Conservation (phyloP, 306 rosid genomes). For the Cucurbita moschata region DNA sequence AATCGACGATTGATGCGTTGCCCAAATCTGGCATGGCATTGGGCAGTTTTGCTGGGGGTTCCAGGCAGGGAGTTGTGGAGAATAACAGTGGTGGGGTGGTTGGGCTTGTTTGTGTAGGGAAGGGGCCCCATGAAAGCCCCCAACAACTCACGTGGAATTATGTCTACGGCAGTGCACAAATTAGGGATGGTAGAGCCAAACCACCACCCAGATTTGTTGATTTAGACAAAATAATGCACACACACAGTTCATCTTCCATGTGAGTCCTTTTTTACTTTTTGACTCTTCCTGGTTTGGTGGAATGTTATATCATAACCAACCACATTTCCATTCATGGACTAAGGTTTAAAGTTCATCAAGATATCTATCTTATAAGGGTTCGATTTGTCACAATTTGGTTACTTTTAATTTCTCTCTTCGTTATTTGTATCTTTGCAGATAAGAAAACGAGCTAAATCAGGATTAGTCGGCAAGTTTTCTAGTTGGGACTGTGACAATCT, state of each 20-base stretch:
- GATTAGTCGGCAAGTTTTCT: neutral
- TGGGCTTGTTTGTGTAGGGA: neutral
- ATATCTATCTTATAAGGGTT: neutral
- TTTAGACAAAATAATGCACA: neutral
- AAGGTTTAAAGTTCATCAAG: neutral
- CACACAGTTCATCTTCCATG: neutral
- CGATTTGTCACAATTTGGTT: neutral
- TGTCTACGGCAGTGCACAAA: neutral
- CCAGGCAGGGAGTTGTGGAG: neutral
- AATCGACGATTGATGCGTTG: neutral
- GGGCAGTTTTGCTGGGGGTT: neutral
- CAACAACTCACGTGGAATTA: neutral
- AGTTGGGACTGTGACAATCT: neutral
- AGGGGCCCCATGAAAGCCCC: neutral
- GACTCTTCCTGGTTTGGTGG: neutral
- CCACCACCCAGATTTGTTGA: neutral
- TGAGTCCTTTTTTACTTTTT: neutral
- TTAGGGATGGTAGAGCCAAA: neutral
- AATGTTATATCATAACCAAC: constrained; percentile 2
- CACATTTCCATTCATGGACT: neutral
- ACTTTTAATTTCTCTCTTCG: too few species aligned
- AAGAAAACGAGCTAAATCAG: neutral
- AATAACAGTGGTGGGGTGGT: neutral
- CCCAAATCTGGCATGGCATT: neutral
- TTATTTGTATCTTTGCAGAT: too few species aligned